Conservation (phyloP, 257 asterid species). For the Capsicum chinense region DNA sequence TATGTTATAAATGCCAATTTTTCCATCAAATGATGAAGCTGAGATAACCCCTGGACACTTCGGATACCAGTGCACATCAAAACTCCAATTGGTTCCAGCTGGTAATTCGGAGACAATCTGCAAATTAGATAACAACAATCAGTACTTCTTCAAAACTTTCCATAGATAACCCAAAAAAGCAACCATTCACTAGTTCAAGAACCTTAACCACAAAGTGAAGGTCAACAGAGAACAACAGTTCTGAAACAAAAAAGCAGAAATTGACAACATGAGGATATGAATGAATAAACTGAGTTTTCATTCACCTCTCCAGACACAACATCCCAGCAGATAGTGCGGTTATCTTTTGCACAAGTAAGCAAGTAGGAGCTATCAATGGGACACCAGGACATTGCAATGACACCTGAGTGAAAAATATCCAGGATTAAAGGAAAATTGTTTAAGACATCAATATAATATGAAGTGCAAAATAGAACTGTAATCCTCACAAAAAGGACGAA, state of each 20-base stretch:
- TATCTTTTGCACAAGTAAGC: slow-evolving; percentile 98
- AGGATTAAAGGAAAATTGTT: not conserved
- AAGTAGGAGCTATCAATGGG: slow-evolving; percentile 89
- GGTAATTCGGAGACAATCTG: slow-evolving; percentile 97
- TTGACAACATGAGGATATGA: not conserved
- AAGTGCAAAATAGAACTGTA: not conserved
- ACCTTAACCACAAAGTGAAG: not conserved
- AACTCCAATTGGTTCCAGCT: slow-evolving; percentile 96
- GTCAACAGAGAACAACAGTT: not conserved
- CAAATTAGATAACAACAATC: slow-evolving; percentile 27
- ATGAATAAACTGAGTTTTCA: not conserved
- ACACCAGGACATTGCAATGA: slow-evolving; percentile 99
- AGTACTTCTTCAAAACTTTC: not conserved
- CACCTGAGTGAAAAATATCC: slow-evolving; percentile 60
- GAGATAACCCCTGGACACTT: slow-evolving; percentile 94
- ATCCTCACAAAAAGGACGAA: not conserved
- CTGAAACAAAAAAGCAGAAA: slow-evolving; percentile 15
- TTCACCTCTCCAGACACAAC: slow-evolving; percentile 81
- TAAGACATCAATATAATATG: not conserved
- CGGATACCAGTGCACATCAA: slow-evolving; percentile 94
- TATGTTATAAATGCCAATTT: slow-evolving; percentile 86
- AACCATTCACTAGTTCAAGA: slow-evolving; percentile 12
- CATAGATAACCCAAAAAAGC: not conserved
- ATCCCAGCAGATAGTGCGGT: slow-evolving; percentile 99
- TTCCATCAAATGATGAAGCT: slow-evolving; percentile 98